A percentile compares a stretch with the other conserved stretches of the same genome.
These are phyloP conservation scores for Mortierella sp. DNA, from an alignment of 371 early-diverging fungal genomes.

Conservation along the genomic window DNA sequence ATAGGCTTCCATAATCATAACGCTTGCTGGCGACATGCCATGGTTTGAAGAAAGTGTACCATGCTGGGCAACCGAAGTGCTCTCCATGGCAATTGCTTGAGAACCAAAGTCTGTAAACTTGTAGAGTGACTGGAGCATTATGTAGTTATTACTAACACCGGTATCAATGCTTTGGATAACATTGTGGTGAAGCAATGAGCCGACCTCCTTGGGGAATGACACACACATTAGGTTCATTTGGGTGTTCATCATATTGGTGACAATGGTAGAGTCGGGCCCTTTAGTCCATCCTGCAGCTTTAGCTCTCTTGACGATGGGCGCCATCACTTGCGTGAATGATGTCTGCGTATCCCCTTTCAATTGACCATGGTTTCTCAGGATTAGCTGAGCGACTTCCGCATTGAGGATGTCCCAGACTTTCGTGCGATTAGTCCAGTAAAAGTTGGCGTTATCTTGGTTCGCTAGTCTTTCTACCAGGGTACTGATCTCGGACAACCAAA, in stretches of 20 bases:
- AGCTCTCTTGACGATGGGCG: slow-evolving; percentile 37
- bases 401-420: slow-evolving; percentile 5
- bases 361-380: not conserved
- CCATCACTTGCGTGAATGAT: slow-evolving; percentile 5
- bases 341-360: not conserved
- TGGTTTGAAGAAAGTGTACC: not conserved
- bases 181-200: slow-evolving; percentile 16
- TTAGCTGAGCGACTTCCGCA: slow-evolving; percentile 8
- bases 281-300: slow-evolving; percentile 25
- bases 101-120: not conserved
- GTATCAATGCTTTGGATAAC: not conserved
- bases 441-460: slow-evolving; percentile 14
- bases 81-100: not conserved
- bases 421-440: slow-evolving; percentile 29
- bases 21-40: not conserved
- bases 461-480: slow-evolving; percentile 35
- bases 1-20: slow-evolving; percentile 7
- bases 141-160: not conserved
- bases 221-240: slow-evolving; percentile 13
- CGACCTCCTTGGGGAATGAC: slow-evolving; percentile 23
- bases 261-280: slow-evolving; percentile 39
- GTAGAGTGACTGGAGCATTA: not conserved
- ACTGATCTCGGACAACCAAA: slow-evolving; percentile 25
- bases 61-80: not conserved
- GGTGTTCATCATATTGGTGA: slow-evolving; percentile 2